These are phyloP conservation scores for Candida ascalaphidarum DNA, from an alignment of 805 yeast genomes.

Conservation along the genomic window DNA sequence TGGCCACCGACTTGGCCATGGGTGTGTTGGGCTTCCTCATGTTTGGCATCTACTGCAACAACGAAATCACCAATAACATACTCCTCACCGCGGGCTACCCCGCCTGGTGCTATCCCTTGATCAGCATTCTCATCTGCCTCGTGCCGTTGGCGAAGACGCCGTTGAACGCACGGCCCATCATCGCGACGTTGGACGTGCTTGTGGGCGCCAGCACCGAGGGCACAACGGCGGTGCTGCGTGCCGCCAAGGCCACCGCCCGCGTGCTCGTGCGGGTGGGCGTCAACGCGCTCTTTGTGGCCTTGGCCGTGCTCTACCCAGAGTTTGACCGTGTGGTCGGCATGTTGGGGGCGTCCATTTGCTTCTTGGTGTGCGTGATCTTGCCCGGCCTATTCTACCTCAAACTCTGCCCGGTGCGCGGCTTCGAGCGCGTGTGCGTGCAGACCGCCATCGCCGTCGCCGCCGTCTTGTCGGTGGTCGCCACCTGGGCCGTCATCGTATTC, in stretches of 20 bases:
- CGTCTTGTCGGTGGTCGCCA: constrained; percentile 6
- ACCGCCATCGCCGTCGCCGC: constrained; percentile 2
- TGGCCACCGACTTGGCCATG: constrained; percentile 51
- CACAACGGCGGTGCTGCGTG: constrained; percentile 1
- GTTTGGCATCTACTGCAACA: constrained; percentile 43
- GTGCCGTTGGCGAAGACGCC: constrained; percentile 84
- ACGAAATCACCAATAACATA: constrained; percentile 45
- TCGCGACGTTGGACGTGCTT: constrained; percentile 58
- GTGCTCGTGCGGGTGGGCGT: constrained; percentile 27
- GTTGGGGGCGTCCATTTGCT: constrained; percentile 74
- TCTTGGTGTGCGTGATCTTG: constrained; percentile 67
- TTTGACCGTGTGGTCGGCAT: constrained; percentile 79
- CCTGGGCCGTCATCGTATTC: too few species aligned
- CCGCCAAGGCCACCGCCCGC: too few species aligned
- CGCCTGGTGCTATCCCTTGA: constrained; percentile 33
- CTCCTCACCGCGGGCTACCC: constrained; percentile 42
- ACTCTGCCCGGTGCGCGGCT: constrained; percentile 6
- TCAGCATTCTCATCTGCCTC: constrained; percentile 67
- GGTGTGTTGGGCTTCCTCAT: constrained; percentile 58
- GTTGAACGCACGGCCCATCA: constrained; percentile 72
- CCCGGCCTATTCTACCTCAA: constrained; percentile 61
- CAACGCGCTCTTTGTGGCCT: constrained; percentile 46
- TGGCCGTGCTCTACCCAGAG: constrained; percentile 63
- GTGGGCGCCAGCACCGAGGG: constrained; percentile 20
- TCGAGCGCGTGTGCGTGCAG: constrained; percentile 4